phyloP scores from a whole-genome alignment of 106 monocot genomes.

The Vanilla planifolia region DNA sequence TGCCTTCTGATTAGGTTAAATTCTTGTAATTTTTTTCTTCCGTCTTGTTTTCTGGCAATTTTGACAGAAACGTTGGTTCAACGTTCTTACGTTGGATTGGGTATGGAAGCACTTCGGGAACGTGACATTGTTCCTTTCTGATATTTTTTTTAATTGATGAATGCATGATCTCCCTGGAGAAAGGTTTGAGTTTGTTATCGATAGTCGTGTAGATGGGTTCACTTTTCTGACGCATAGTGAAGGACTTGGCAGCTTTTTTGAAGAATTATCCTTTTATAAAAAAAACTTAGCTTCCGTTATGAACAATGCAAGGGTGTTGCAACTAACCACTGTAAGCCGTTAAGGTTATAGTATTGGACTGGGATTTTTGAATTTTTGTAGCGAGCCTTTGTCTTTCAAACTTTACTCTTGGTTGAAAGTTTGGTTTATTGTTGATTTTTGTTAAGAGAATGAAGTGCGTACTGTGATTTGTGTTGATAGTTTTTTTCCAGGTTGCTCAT shows the following conservation, averaged over 20 bases:
- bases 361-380: neutral
- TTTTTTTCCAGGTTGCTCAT: conserved; percentile 4
- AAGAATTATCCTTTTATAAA: neutral
- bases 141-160: neutral
- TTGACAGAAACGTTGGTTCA: no score
- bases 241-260: conserved; percentile 8
- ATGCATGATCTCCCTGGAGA: neutral
- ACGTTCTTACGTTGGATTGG: neutral
- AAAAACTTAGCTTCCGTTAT: no score
- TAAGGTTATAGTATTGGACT: no score
- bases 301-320: no score
- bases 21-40: neutral
- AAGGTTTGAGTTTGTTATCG: neutral
- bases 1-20: neutral
- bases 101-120: neutral
- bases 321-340: no score
- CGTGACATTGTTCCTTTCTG: neutral
- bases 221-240: conserved; percentile 5
- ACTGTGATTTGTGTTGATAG: neutral
- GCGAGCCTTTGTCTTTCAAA: neutral
- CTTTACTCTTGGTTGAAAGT: neutral
- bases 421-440: neutral
- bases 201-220: neutral
- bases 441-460: neutral
- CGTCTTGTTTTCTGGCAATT: no score